Evolutionary conservation across 108 stramenopile genomes (phyloP).

Genomic region (Aurantiochytrium sp.): DNA sequence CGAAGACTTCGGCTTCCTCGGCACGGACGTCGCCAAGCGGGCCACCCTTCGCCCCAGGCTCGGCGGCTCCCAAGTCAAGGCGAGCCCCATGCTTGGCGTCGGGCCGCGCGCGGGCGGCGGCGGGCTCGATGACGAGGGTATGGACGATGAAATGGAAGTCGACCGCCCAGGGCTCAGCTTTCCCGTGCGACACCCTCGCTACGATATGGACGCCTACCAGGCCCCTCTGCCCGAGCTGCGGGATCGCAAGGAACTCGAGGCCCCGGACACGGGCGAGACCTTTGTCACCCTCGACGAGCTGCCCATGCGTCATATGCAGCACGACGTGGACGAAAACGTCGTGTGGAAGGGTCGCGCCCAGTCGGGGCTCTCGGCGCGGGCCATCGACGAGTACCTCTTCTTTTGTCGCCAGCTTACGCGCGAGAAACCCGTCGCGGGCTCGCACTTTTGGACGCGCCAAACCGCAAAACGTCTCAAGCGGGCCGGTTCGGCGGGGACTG

Average conservation of each 20-base stretch:
- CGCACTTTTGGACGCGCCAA: neutral
- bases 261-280: neutral
- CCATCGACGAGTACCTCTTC: neutral
- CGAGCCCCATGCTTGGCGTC: neutral
- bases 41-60: neutral
- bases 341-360: neutral
- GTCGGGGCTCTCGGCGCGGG: neutral
- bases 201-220: conserved; percentile 8
- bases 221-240: neutral
- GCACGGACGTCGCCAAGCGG: neutral
- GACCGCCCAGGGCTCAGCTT: neutral
- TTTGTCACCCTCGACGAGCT: neutral
- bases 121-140: neutral
- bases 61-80: neutral
- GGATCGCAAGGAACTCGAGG: neutral
- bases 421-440: neutral
- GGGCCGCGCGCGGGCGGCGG: neutral
- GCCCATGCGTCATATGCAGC: neutral
- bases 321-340: neutral
- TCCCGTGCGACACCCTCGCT: neutral
- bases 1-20: neutral
- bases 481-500: too few relatives aligned
- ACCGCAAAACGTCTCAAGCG: neutral
- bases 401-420: conserved; percentile 24
- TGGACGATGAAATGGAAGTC: neutral